Conservation (phyloP, 371 early-diverging fungal genomes). For the Lichtheimia hyalospora region DNA sequence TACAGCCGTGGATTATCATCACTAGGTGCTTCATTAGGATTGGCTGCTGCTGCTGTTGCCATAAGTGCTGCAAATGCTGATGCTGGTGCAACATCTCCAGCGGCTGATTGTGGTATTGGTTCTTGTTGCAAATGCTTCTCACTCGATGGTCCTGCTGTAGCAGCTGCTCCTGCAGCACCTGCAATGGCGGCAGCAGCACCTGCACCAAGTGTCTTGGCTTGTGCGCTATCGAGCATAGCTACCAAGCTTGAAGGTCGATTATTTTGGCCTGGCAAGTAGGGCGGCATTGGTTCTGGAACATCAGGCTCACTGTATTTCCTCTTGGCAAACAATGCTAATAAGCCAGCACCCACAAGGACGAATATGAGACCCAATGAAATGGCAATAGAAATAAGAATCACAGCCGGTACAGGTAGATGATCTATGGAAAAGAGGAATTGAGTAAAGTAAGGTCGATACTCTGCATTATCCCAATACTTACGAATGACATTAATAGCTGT, state of each 20-base stretch:
- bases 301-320: constrained; percentile 21
- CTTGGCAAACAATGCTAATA: constrained; percentile 34
- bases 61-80: constrained; percentile 15
- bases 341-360: constrained; percentile 49
- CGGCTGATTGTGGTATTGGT: not conserved
- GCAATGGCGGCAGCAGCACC: constrained; percentile 17
- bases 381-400: constrained; percentile 73
- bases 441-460: not conserved
- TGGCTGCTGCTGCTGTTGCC: constrained; percentile 34
- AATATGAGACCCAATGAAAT: constrained; percentile 71
- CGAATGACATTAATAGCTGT: constrained; percentile 24
- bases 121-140: not conserved
- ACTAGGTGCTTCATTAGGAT: constrained; percentile 18
- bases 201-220: constrained; percentile 23
- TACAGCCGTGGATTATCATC: constrained; percentile 48
- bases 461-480: constrained; percentile 12
- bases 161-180: constrained; percentile 7
- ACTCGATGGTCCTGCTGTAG: constrained; percentile 9
- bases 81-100: constrained; percentile 57
- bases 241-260: constrained; percentile 21
- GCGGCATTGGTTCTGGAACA: constrained; percentile 32
- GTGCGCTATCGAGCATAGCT: constrained; percentile 31
- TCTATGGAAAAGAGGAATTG: constrained; percentile 10
- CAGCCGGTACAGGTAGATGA: constrained; percentile 59
- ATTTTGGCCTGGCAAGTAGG: constrained; percentile 23